phyloP scores from a whole-genome alignment of 305 asterid genomes.

The Fraxinus albicans region DNA sequence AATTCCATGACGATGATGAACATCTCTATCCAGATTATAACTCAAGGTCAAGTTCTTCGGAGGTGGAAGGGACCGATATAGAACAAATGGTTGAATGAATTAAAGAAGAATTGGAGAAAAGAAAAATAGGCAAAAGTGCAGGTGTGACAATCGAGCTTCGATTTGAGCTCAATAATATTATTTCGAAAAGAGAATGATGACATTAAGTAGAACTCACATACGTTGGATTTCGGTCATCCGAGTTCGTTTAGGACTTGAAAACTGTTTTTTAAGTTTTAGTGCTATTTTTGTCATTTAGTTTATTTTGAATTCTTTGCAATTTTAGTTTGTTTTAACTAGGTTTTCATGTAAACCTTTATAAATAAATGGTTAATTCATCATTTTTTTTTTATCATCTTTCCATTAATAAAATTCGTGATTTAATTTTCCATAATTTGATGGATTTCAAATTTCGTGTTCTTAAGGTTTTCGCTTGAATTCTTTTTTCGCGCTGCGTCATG shows the following conservation, averaged over 20 bases:
- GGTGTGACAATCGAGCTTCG: background rate
- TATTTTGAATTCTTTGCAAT: background rate
- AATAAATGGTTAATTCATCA: background rate
- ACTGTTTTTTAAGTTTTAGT: background rate
- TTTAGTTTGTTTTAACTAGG: too few species aligned
- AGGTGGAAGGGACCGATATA: too few species aligned
- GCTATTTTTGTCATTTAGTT: background rate
- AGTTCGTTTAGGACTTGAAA: background rate
- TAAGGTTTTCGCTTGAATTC: background rate
- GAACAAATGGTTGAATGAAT: too few species aligned
- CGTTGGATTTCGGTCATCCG: background rate
- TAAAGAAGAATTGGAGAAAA: too few species aligned
- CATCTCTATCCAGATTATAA: too few species aligned
- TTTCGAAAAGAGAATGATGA: background rate
- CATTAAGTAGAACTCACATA: background rate
- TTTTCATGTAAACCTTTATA: background rate
- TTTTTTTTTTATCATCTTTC: background rate
- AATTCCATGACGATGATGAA: too few species aligned
- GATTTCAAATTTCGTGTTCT: background rate
- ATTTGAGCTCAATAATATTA: background rate
- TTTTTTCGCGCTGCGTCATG: background rate
- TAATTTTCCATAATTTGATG: background rate
- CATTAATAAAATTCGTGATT: too few species aligned
- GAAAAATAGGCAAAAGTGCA: too few species aligned
- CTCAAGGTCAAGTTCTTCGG: too few species aligned